phyloP scores from a whole-genome alignment of 257 asterid species.

The Lycium ferocissimum region DNA sequence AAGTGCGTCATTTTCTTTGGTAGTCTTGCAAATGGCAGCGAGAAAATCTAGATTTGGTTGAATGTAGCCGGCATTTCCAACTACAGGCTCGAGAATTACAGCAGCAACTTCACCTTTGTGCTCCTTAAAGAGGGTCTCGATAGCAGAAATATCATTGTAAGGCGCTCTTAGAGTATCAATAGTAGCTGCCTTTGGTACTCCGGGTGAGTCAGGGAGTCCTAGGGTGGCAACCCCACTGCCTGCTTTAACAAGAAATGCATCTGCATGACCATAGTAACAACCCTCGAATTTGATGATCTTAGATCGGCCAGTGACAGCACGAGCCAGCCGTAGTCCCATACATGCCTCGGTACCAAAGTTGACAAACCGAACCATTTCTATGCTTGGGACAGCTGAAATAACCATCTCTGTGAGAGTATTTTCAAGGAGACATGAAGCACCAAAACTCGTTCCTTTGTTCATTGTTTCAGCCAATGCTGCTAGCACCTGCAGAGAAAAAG shows the following conservation, averaged over 20 bases:
- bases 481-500: conserved; percentile 59
- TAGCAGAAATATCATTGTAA: conserved; percentile 67
- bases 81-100: conserved; percentile 88
- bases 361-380: conserved; percentile 98
- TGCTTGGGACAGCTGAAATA: conserved; percentile 92
- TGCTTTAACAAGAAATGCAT: conserved; percentile 96
- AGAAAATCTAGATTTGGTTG: conserved; percentile 82
- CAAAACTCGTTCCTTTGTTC: conserved; percentile 99
- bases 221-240: conserved; percentile 99
- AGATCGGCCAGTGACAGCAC: conserved; percentile 85
- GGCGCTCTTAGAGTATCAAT: conserved; percentile 78
- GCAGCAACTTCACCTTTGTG: conserved; percentile 86
- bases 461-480: conserved; percentile 93
- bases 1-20: conserved; percentile 70
- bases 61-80: conserved; percentile 95
- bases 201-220: conserved; percentile 98
- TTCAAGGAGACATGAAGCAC: conserved; percentile 98
- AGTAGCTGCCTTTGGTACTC: conserved; percentile 92
- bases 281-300: conserved; percentile 96
- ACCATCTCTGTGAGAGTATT: conserved; percentile 93
- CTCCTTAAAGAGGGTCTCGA: conserved; percentile 70
- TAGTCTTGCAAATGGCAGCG: conserved; percentile 57
- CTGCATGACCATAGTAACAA: conserved; percentile 99
- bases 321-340: conserved; percentile 95
- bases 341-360: conserved; percentile 99